Evolutionary conservation across 1,284 basidiomycete species (phyloP).

Genomic region (Austroboletus niveus): DNA sequence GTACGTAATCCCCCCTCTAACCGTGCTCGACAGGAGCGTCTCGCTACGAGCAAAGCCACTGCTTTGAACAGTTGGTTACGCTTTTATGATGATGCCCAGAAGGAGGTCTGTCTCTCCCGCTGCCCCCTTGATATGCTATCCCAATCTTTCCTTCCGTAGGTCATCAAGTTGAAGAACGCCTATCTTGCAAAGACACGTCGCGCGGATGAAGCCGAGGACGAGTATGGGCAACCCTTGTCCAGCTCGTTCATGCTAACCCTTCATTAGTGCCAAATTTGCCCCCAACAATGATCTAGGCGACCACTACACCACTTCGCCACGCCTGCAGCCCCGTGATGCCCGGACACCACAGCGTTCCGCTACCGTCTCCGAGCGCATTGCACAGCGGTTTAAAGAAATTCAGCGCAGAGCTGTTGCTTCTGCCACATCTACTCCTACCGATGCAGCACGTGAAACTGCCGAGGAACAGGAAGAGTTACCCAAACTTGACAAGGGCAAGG

Average conservation of each 20-base stretch:
- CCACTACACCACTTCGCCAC: slow-evolving; percentile 75
- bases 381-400: slow-evolving; percentile 70
- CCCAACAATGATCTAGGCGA: slow-evolving; percentile 62
- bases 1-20: slow-evolving; percentile 3
- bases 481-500: slow-evolving; percentile 78
- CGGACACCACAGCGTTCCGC: slow-evolving; percentile 57
- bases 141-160: slow-evolving; percentile 33
- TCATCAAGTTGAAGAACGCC: slow-evolving; percentile 67
- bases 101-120: slow-evolving; percentile 45
- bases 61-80: slow-evolving; percentile 71
- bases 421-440: slow-evolving; percentile 19
- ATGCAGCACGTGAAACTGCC: slow-evolving; percentile 13
- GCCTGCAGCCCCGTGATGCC: slow-evolving; percentile 54
- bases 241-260: slow-evolving; percentile 9
- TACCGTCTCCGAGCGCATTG: slow-evolving; percentile 77
- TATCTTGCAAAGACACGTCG: slow-evolving; percentile 77
- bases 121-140: background rate
- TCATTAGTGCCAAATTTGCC: slow-evolving; percentile 75
- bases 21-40: slow-evolving; percentile 48
- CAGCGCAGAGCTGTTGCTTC: slow-evolving; percentile 52
- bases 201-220: slow-evolving; percentile 88
- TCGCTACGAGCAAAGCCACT: slow-evolving; percentile 53
- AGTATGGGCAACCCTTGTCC: slow-evolving; percentile 51
- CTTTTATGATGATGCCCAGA: slow-evolving; percentile 61
- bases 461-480: slow-evolving; percentile 42